Percentiles rank a stretch among this genome's conserved stretches.
Evolutionary conservation across 1,139 yeast genomes (phyloP).

Genomic region (Kazachstania sp.): DNA sequence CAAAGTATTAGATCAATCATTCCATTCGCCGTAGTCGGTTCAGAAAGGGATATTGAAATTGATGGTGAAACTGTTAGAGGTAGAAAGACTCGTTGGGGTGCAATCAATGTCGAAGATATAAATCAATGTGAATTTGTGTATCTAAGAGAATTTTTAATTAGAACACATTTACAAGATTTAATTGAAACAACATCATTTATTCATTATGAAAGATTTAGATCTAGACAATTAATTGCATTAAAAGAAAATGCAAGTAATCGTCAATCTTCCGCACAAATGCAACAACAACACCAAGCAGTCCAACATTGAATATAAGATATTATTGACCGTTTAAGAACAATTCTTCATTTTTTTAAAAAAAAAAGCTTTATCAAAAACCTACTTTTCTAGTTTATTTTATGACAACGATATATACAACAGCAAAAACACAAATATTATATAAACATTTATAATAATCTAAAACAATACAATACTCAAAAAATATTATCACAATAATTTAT

Average conservation of each 20-base stretch:
- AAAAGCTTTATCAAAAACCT: too few relatives aligned
- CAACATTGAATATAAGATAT: background rate
- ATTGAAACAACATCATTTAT: constrained; percentile 84
- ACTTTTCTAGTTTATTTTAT: too few relatives aligned
- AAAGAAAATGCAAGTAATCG: constrained; percentile 65
- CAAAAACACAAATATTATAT: too few relatives aligned
- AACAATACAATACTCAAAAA: background rate
- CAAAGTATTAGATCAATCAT: constrained; percentile 68
- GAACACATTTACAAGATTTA: constrained; percentile 92
- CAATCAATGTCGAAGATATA: constrained; percentile 83
- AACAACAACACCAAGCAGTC: background rate
- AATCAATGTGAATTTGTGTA: constrained; percentile 92
- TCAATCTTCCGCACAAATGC: constrained; percentile 15
- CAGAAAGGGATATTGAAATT: constrained; percentile 67
- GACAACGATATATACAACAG: too few relatives aligned
- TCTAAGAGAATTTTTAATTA: constrained; percentile 83
- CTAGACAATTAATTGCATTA: constrained; percentile 87
- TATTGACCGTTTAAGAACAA: too few relatives aligned
- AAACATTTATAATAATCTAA: background rate
- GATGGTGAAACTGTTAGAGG: constrained; percentile 81
- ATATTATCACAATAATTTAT: background rate
- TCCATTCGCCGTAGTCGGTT: constrained; percentile 93
- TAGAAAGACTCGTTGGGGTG: constrained; percentile 90
- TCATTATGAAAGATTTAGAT: constrained; percentile 89
- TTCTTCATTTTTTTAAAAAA: too few relatives aligned